A percentile compares a stretch with the other conserved stretches of the same genome.
Evolutionary conservation across 108 stramenopile species (phyloP).

Genomic region (Mediolabrus comicus): DNA sequence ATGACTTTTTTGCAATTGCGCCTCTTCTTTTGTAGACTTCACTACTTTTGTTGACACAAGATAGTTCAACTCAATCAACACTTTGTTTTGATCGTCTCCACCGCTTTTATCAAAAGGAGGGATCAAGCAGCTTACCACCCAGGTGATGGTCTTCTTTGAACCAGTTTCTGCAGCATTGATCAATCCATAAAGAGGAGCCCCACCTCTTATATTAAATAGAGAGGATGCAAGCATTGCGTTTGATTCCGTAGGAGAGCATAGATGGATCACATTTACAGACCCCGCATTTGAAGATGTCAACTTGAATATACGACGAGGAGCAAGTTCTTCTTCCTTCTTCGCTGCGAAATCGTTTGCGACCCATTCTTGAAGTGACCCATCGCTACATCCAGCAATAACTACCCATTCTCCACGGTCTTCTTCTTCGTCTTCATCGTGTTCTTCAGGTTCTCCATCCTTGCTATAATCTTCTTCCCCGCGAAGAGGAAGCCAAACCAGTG

Average conservation of each 20-base stretch:
- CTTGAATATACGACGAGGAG: constrained; percentile 7
- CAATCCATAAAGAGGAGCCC: constrained; percentile 2
- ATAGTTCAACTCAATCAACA: neutral
- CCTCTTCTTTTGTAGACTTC: constrained; percentile 1
- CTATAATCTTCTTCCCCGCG: constrained; percentile 2
- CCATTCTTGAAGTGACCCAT: constrained; percentile 38
- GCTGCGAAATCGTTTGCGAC: constrained; percentile 4
- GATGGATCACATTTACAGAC: constrained; percentile 1
- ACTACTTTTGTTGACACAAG: neutral
- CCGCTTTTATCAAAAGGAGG: neutral
- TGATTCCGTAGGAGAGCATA: neutral
- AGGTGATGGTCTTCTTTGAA: neutral
- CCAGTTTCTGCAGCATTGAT: neutral
- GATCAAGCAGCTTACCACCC: constrained; percentile 3
- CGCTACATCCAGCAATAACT: constrained; percentile 28
- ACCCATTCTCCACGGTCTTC: constrained; percentile 31
- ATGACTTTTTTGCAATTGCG: neutral
- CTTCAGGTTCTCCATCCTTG: neutral
- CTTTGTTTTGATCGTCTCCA: neutral
- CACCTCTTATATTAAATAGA: neutral
- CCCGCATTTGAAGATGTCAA: neutral
- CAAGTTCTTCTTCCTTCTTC: neutral
- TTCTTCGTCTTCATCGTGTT: neutral
- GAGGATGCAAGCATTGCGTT: neutral
- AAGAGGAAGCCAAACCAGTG: constrained; percentile 27